Conservation (phyloP, 192 early-diverging fungal genomes). For the Lunasporangiospora selenospora region DNA sequence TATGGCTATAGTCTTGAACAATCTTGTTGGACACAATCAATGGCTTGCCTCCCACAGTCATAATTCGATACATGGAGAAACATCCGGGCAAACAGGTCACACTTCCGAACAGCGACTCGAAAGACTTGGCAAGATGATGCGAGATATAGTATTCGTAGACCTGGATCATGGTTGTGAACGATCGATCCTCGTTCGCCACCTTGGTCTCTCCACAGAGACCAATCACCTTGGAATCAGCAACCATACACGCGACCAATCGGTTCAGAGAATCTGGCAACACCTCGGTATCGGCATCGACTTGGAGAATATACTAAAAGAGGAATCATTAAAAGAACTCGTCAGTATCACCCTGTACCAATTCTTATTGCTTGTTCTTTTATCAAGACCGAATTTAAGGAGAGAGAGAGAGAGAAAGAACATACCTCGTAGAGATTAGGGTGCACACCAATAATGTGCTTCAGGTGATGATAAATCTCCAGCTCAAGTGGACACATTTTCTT, state of each 20-base stretch:
- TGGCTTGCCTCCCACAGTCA: slow-evolving; percentile 83
- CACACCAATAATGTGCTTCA: slow-evolving; percentile 86
- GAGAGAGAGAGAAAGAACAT: background rate
- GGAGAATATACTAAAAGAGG: slow-evolving; percentile 90
- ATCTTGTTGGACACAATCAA: slow-evolving; percentile 87
- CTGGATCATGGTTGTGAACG: slow-evolving; percentile 94
- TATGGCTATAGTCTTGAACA: slow-evolving; percentile 90
- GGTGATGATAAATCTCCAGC: slow-evolving; percentile 83
- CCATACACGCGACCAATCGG: slow-evolving; percentile 87
- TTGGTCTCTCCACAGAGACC: slow-evolving; percentile 95
- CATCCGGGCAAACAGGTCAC: slow-evolving; percentile 97
- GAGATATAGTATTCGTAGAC: slow-evolving; percentile 98
- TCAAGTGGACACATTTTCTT: slow-evolving; percentile 80
- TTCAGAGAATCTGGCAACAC: slow-evolving; percentile 88
- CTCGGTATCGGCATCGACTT: slow-evolving; percentile 98
- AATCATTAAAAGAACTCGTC: slow-evolving; percentile 1
- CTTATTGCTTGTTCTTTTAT: too few species aligned
- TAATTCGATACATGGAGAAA: slow-evolving; percentile 97
- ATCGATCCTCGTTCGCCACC: slow-evolving; percentile 87
- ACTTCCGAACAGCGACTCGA: slow-evolving; percentile 93
- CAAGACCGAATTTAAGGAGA: too few species aligned
- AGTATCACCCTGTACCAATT: background rate
- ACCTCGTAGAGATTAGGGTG: slow-evolving; percentile 80
- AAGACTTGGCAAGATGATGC: slow-evolving; percentile 93
- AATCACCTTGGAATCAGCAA: slow-evolving; percentile 87